Evolutionary conservation across 208 protist genomes (phyloP), one percentile per base, ranked within the genome.

Genomic region (Acanthamoeba polyphaga): DNA sequence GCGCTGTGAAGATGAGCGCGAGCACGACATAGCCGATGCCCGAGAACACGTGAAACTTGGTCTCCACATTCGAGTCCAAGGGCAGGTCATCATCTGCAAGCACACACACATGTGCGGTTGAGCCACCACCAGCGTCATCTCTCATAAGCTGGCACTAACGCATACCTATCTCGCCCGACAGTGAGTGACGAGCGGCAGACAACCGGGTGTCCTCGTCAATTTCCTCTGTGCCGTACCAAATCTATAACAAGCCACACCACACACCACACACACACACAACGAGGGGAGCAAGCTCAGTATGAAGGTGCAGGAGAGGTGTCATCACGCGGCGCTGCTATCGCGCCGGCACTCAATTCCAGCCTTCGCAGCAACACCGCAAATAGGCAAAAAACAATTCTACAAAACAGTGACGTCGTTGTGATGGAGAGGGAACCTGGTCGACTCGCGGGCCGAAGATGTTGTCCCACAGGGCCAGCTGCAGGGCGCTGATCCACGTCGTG

Each of bases 381-480:
- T 58, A 19, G 53, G 70, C n/a, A 34, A 58, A 58, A 3, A 22
- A 19, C 15, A 58, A 58, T 38, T 1, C 38, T 1, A n/a, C n/a
- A 17, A 55, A 17, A 17, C 12, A 55, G 51, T 10, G 15, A 17
- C 12, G 53, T 17, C 12, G 1, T 13, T 5, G 0, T 1, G 34
- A 1, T 22, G 3, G 22, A 29, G 34, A 27, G 13, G 1, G 38
- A 1, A 95, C 74, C 38, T 95, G 68, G 55, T 95, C 94, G 8
- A 95, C 53, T 58, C 94, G 74, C 24, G 94, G 94, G 2, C 94
- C 94, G 66, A 92, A 95, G 32, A 95, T 89, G 82, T 95, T 95
- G 89, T 95, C 94, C 94, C 94, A 95, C 55, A 92, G 85, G 15
- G 85, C 53, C 55, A 92, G 85, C 62, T 92, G 85, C 15, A 92